phyloP scores from a whole-genome alignment of 805 yeast species.

The Barnettozyma vustinii region DNA sequence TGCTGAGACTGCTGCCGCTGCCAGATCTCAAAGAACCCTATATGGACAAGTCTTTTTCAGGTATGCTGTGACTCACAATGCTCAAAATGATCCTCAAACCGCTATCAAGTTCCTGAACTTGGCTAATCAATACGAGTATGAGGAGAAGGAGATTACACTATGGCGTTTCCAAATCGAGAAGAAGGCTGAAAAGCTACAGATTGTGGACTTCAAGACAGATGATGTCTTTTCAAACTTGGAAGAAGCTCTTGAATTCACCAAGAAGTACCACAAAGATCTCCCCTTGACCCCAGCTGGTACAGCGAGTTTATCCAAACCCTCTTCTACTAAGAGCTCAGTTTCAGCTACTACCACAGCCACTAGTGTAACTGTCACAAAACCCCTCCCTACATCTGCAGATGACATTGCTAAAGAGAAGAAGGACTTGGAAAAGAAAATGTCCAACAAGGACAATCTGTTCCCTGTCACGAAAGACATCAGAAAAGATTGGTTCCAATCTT shows the following conservation, averaged over 20 bases:
- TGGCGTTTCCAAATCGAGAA: conserved; percentile 20
- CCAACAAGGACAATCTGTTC: conserved; percentile 19
- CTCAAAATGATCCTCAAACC: conserved; percentile 31
- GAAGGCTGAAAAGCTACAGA: conserved; percentile 14
- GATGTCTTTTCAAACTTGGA: conserved; percentile 5
- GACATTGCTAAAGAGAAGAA: conserved; percentile 15
- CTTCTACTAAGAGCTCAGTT: background rate
- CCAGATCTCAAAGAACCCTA: conserved; percentile 36
- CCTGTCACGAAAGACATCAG: conserved; percentile 32
- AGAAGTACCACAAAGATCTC: conserved; percentile 2
- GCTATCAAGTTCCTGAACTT: conserved; percentile 37
- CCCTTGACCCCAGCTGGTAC: background rate
- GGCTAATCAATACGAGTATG: conserved; percentile 35
- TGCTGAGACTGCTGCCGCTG: conserved; percentile 40
- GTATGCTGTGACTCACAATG: conserved; percentile 36
- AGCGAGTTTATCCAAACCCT: background rate
- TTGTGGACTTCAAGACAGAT: conserved; percentile 8
- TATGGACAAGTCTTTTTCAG: conserved; percentile 42
- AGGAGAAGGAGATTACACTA: conserved; percentile 19
- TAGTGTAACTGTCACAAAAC: background rate
- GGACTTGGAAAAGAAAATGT: conserved; percentile 20
- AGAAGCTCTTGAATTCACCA: conserved; percentile 10
- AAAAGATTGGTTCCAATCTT: conserved; percentile 73
- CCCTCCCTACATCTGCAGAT: background rate
- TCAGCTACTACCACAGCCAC: background rate